These are phyloP conservation scores for Pisolithus tinctorius DNA, from an alignment of 768 basidiomycete genomes.

Conservation along the genomic window DNA sequence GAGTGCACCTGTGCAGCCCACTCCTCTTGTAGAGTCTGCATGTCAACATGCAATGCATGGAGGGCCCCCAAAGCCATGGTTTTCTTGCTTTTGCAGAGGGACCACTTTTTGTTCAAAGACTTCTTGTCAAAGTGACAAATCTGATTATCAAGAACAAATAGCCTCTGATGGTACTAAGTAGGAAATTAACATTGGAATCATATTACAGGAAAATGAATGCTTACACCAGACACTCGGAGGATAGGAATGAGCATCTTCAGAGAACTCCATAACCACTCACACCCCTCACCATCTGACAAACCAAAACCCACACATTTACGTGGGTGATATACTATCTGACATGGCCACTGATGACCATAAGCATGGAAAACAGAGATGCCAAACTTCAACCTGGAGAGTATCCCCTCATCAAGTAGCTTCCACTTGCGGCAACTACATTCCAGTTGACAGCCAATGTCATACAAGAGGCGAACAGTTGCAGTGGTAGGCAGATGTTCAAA, in stretches of 20 bases:
- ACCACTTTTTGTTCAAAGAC: background rate
- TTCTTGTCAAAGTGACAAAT: background rate
- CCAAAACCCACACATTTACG: conserved; percentile 24
- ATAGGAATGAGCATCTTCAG: conserved; percentile 15
- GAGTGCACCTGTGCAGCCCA: no score
- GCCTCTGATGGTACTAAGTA: conserved; percentile 5
- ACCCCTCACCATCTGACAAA: conserved; percentile 29
- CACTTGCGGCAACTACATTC: no score
- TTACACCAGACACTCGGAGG: conserved; percentile 14
- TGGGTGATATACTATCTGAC: conserved; percentile 31
- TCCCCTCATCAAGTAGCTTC: no score
- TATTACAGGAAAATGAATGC: background rate
- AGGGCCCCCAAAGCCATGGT: background rate
- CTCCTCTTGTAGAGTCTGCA: no score
- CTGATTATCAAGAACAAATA: conserved; percentile 8
- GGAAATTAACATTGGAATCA: background rate
- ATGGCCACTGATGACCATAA: conserved; percentile 29
- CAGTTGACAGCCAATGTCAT: no score
- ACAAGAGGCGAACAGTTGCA: no score
- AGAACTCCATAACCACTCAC: conserved; percentile 29
- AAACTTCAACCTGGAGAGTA: no score
- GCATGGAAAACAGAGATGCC: no score
- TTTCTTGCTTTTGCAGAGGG: background rate
- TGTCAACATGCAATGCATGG: no score
- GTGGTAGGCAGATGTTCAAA: conserved; percentile 1